Base-by-base conservation (phyloP, 805 yeast genomes). In the Candida golubevii region DNA sequence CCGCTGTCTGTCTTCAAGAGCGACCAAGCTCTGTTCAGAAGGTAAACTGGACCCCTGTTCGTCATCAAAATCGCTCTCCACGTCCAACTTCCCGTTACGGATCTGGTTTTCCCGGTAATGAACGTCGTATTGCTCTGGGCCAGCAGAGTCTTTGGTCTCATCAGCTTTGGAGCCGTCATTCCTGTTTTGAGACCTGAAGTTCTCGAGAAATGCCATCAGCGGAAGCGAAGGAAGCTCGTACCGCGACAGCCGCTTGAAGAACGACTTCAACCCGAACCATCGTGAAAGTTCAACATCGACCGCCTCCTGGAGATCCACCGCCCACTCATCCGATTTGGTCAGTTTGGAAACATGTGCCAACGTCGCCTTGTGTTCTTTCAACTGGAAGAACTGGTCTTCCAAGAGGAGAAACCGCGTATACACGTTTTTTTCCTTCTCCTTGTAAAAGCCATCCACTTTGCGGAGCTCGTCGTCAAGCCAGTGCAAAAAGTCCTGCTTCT, bases 391-490 rank as follows among this genome's bases (percentile, higher is more conserved):
- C 60, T 88, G 96, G 52, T 79, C 85, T 57, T 84, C 85, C 18
- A 88, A 57, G 4, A 82, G 56, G 10, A 80, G 60, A 51, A 75
- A 83, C 45, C 91, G 68, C 45, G 77, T 78, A 36, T 79, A 70
- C 1, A 78, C 79, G 23, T 78, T 83, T 27, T 71, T 67, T 54
- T 86, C 95, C 51, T 74, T 79, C 28, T 74, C 78, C 36, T 60
- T 67, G 59, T 76, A 88, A 56, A 88, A 88, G 0, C 30, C 38
- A 33, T 85, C 80, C 8, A 87, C 82, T 59, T 80, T 84, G 4
- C 41, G 50, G 26, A 83, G 66, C 59, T 88, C 84, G 0, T 53
- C 42, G 43, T 85, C 83, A 6, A 88, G 71, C 95, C 95, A 88
- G 2, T 54, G 59, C n/a, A 73, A 50, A 50, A 88, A 88, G 41